These are phyloP conservation scores for Tilletiaria anomala DNA, from an alignment of 1,284 basidiomycete genomes.

Conservation along the genomic window DNA sequence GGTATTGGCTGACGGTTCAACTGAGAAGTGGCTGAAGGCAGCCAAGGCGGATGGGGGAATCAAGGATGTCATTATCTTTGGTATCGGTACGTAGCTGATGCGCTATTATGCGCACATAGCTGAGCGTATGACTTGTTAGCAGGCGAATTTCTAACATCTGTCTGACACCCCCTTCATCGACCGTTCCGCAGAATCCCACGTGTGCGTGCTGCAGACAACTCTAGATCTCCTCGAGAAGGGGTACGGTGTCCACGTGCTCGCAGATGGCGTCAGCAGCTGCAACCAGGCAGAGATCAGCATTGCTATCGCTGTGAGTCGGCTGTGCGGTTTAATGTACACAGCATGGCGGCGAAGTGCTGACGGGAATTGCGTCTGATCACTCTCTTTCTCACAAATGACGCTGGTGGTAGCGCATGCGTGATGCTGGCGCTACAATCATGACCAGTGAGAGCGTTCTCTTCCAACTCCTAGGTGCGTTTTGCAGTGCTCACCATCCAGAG, in stretches of 20 bases:
- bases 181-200: conserved; percentile 55
- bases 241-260: conserved; percentile 56
- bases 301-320: conserved; percentile 47
- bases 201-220: conserved; percentile 72
- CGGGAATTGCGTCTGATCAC: neutral
- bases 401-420: conserved; percentile 47
- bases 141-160: conserved; percentile 7
- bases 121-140: no score
- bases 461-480: conserved; percentile 58
- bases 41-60: conserved; percentile 35
- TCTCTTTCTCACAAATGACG: neutral
- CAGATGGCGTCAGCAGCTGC: conserved; percentile 69
- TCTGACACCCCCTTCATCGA: neutral
- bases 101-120: neutral
- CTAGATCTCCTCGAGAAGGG: conserved; percentile 50
- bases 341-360: conserved; percentile 1
- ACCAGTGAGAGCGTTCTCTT: conserved; percentile 71
- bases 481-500: no score
- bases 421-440: conserved; percentile 59
- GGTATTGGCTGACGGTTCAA: conserved; percentile 54
- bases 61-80: conserved; percentile 59
- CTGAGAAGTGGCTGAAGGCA: conserved; percentile 44
- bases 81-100: conserved; percentile 56
- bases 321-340: conserved; percentile 45
- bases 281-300: conserved; percentile 47